These are phyloP conservation scores for Meira miltonrushii DNA, from an alignment of 1,284 basidiomycete genomes.

Conservation along the genomic window DNA sequence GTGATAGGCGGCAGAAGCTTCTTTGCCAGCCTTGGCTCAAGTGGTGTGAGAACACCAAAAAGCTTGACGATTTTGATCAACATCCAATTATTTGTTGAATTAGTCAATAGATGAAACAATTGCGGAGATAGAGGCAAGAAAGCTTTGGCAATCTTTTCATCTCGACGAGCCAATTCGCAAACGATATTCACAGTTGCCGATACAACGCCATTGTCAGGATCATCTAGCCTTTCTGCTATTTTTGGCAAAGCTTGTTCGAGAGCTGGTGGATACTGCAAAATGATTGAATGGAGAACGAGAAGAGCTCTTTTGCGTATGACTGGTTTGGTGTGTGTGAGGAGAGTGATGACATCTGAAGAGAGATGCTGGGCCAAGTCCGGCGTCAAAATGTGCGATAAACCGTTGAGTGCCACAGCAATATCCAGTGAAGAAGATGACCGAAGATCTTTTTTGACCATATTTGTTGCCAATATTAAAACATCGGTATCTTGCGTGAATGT, in stretches of 20 bases:
- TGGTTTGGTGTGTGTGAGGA: slow-evolving; percentile 85
- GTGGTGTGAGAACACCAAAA: slow-evolving; percentile 61
- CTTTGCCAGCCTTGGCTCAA: slow-evolving; percentile 86
- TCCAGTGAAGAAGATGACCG: slow-evolving; percentile 67
- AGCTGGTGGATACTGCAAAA: slow-evolving; percentile 38
- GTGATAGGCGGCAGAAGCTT: slow-evolving; percentile 90
- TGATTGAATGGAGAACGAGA: slow-evolving; percentile 63
- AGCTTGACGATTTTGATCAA: slow-evolving; percentile 95
- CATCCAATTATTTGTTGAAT: slow-evolving; percentile 98
- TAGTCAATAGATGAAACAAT: slow-evolving; percentile 88
- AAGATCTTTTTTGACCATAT: slow-evolving; percentile 96
- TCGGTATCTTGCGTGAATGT: slow-evolving; percentile 92
- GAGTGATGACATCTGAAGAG: slow-evolving; percentile 74
- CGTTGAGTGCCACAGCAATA: slow-evolving; percentile 75
- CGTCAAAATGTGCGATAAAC: slow-evolving; percentile 80
- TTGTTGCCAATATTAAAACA: slow-evolving; percentile 94
- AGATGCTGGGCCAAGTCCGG: slow-evolving; percentile 83
- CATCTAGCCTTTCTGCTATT: slow-evolving; percentile 65
- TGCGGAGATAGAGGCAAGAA: slow-evolving; percentile 66
- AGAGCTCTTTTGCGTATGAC: slow-evolving; percentile 80
- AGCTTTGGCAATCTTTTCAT: slow-evolving; percentile 22
- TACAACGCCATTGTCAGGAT: slow-evolving; percentile 64
- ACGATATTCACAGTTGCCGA: slow-evolving; percentile 88
- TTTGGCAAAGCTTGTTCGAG: slow-evolving; percentile 52
- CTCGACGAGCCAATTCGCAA: slow-evolving; percentile 71